Base-by-base conservation (phyloP, 345 rosid genomes). In the Diplotaxis tenuifolia region DNA sequence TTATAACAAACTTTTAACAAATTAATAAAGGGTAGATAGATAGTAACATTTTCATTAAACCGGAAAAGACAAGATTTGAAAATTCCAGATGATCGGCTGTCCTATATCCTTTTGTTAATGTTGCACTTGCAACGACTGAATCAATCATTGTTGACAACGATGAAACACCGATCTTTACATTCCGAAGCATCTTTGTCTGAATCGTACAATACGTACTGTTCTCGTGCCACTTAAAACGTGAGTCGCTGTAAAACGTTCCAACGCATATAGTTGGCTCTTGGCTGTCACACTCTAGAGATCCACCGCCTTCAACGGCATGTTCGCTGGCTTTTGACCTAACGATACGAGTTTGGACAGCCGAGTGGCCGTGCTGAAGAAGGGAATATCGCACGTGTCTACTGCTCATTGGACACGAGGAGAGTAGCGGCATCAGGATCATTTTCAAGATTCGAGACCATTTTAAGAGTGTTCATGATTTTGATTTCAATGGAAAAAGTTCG, bases 171-270 rank as follows among this genome's bases (percentile, higher is more conserved):
- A 16, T 49, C 21, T 20, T 59, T 52, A 69, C 57, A 75, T 6
- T 65, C 42, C 42, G 61, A 54, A 16, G 15, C 23, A 38, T 65
- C 76, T 45, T 65, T 53, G 32, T 34, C 25, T n/a, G 71, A 68
- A 69, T 69, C 22, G 19, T 69, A 70, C 15, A 50, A 29, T n/a
- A 18, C 36, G 31, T 74, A 70, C 27, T 14, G 62, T 9, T 22
- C 2, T 16, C 55, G 9, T 54, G 56, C n/a, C 22, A 50, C 18
- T 23, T 2, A 19, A 25, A 73, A 28, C 23, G 68, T 15, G 58
- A 22, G 29, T 27, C 22, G 38, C 4, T 1, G 27, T 58, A 57
- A 27, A 25, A 64, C 25, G 40, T 74, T 63, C 64, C 68, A 23
- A 62, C 58, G 12, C 65, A 74, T 7, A 40, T 18, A 4, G 19